These are phyloP conservation scores for Austroboletus olivaceoglutinosus DNA, from an alignment of 1,284 basidiomycete species.

Conservation along the genomic window DNA sequence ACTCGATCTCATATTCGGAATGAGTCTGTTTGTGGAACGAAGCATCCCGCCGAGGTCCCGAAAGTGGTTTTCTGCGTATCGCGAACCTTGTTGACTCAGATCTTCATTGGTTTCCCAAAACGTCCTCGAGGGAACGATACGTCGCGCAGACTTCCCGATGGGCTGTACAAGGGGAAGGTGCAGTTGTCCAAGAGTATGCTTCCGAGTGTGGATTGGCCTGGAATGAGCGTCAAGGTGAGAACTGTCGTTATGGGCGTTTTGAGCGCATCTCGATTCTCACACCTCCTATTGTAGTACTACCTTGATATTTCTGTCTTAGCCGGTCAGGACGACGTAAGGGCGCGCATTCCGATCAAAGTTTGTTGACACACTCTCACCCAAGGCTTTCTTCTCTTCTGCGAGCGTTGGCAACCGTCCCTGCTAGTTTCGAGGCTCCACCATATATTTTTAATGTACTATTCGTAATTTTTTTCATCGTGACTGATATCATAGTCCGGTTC, in stretches of 20 bases:
- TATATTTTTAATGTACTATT: neutral
- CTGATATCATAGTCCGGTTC: constrained; percentile 4
- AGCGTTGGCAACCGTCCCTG: neutral
- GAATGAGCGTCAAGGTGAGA: constrained; percentile 63
- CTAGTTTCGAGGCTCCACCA: neutral
- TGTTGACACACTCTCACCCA: constrained; percentile 37
- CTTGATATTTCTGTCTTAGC: constrained; percentile 64
- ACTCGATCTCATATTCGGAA: constrained; percentile 29
- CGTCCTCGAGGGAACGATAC: constrained; percentile 49
- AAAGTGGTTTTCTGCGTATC: constrained; percentile 45
- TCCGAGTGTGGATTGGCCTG: constrained; percentile 63
- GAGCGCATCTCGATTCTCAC: constrained; percentile 10
- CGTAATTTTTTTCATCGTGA: neutral
- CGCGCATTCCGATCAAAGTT: constrained; percentile 58
- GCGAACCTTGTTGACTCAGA: constrained; percentile 50
- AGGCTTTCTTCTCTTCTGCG: neutral
- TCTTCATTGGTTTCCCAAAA: constrained; percentile 67
- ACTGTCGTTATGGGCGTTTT: constrained; percentile 4
- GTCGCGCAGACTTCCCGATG: constrained; percentile 54
- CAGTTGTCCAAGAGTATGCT: constrained; percentile 54
- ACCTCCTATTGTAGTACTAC: constrained; percentile 52
- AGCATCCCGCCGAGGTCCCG: constrained; percentile 48
- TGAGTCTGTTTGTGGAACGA: constrained; percentile 30
- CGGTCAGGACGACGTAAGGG: constrained; percentile 58
- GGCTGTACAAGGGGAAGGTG: constrained; percentile 59